These are phyloP conservation scores for Exophiala dermatitidis DNA, from an alignment of 2,329 filamentous ascomycete species.

Conservation along the genomic window DNA sequence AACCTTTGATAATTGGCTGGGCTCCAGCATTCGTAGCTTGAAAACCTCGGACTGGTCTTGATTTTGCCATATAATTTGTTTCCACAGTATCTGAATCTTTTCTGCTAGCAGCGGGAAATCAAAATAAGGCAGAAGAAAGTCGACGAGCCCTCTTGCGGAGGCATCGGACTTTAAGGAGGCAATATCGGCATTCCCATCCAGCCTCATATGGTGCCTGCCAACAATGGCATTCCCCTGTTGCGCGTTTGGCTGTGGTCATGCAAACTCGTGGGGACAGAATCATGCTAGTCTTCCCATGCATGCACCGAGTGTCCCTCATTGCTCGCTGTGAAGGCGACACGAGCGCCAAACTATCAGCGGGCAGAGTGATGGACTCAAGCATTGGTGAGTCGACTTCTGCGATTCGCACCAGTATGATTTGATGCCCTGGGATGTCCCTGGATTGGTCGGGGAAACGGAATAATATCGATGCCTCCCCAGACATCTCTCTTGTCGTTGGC, in stretches of 20 bases:
- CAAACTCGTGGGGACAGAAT: neutral
- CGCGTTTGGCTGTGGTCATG: neutral
- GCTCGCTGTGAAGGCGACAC: neutral
- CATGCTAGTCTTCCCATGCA: neutral
- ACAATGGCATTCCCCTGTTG: slow-evolving; percentile 2
- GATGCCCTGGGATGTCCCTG: neutral
- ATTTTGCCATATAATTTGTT: neutral
- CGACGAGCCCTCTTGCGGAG: slow-evolving; percentile 1
- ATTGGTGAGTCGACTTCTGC: slow-evolving; percentile 6
- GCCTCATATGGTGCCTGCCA: neutral
- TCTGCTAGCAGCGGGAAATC: neutral
- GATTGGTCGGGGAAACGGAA: slow-evolving; percentile 9
- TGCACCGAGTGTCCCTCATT: neutral
- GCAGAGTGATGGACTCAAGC: neutral
- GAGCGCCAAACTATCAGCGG: neutral
- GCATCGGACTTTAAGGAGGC: neutral
- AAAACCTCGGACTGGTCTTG: neutral
- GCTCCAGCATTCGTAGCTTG: neutral
- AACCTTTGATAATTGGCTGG: slow-evolving; percentile 10
- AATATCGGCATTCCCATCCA: slow-evolving; percentile 1
- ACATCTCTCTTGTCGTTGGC: neutral
- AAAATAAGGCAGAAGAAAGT: neutral
- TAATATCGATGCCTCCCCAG: neutral
- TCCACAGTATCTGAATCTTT: neutral
- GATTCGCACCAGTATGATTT: neutral